Conservation (phyloP, 2,329 filamentous ascomycete species). For the Bipolaris oryzae region DNA sequence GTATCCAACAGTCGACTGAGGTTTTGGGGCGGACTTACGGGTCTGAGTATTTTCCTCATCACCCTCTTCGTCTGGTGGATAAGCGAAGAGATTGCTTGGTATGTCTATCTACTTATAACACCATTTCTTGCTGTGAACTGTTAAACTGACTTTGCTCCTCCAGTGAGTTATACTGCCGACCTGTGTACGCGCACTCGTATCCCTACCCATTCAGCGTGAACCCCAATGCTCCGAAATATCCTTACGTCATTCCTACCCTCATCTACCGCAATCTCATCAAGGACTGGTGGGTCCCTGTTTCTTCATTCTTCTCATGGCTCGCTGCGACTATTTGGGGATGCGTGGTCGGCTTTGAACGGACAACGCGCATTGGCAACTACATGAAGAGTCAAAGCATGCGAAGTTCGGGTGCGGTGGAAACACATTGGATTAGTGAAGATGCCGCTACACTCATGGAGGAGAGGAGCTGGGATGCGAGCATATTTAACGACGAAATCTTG, state of each 20-base stretch:
- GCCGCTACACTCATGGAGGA: conserved; percentile 21
- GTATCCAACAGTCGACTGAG: conserved; percentile 15
- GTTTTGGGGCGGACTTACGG: conserved; percentile 45
- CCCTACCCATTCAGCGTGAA: conserved; percentile 56
- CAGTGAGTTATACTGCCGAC: conserved; percentile 59
- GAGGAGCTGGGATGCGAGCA: conserved; percentile 31
- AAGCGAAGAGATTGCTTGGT: conserved; percentile 56
- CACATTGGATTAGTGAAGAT: conserved; percentile 13
- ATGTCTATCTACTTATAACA: conserved; percentile 18
- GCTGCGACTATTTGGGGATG: conserved; percentile 13
- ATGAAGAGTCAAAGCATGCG: conserved; percentile 1
- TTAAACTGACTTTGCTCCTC: conserved; percentile 5
- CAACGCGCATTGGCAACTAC: conserved; percentile 6
- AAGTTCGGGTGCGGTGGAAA: conserved; percentile 4
- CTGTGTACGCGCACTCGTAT: conserved; percentile 55
- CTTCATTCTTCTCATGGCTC: conserved; percentile 27
- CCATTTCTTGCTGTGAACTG: not conserved
- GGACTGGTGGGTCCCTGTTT: conserved; percentile 44
- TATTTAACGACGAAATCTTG: conserved; percentile 32
- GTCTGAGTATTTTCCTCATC: conserved; percentile 50
- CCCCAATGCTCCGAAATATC: conserved; percentile 59
- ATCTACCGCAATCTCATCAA: conserved; percentile 51
- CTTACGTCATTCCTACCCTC: conserved; percentile 63
- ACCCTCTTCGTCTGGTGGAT: conserved; percentile 56
- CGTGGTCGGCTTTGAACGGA: conserved; percentile 17